A percentile compares a stretch with the other conserved stretches of the same genome.
Evolutionary conservation across 441 rosid genomes (phyloP).

Genomic region (Corymbia citriodora): DNA sequence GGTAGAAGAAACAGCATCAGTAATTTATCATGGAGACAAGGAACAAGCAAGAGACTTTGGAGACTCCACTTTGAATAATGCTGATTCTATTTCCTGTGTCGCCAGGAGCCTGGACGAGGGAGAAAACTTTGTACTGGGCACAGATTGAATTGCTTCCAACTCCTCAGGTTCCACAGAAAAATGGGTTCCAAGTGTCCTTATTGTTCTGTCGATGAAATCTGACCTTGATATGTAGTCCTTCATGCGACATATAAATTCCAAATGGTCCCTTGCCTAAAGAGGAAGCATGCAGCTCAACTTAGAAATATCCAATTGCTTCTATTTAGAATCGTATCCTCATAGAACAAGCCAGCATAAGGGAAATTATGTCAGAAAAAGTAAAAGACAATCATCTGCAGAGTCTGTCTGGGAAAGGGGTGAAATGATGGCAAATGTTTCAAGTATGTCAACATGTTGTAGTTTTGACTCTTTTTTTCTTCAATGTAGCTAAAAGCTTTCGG

Average conservation of each 20-base stretch:
- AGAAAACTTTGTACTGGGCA: conserved; percentile 10
- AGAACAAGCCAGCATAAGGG: neutral
- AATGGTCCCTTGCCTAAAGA: conserved; percentile 56
- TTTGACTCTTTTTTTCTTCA: neutral
- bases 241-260: conserved; percentile 57
- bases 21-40: neutral
- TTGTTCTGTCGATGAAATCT: conserved; percentile 46
- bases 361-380: neutral
- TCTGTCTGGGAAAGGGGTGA: neutral
- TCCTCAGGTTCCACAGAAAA: conserved; percentile 35
- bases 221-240: conserved; percentile 60
- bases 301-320: neutral
- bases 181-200: conserved; percentile 41
- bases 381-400: neutral
- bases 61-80: neutral
- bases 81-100: conserved; percentile 44
- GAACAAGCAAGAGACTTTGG: neutral
- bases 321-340: neutral
- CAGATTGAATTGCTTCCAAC: conserved; percentile 22
- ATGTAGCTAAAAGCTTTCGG: neutral
- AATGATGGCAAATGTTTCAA: neutral
- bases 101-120: conserved; percentile 44
- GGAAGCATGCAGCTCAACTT: neutral
- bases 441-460: neutral
- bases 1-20: neutral